A percentile compares a stretch with the other conserved stretches of the same genome.
Conservation (phyloP, 768 basidiomycete genomes). For the Hypholoma fasciculare region DNA sequence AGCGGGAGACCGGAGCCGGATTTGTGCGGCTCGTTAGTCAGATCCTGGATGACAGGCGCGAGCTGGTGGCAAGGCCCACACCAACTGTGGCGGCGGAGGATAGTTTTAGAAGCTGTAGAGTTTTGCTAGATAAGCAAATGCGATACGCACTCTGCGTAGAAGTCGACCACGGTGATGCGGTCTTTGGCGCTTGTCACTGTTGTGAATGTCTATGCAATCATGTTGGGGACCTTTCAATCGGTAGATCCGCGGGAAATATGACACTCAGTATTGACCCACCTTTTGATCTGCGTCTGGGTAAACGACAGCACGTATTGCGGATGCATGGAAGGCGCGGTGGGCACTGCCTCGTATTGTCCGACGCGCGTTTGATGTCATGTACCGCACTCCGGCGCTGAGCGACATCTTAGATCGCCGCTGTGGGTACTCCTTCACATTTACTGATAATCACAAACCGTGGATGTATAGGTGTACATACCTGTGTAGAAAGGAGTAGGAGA, state of each 20-base stretch:
- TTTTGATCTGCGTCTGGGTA: conserved; percentile 45
- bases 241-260: conserved; percentile 7
- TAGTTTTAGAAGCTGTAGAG: not conserved
- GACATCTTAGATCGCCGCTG: conserved; percentile 12
- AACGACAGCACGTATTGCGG: conserved; percentile 29
- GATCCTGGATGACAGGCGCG: conserved; percentile 64
- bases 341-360: not conserved
- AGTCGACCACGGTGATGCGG: conserved; percentile 71
- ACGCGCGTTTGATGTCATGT: conserved; percentile 1
- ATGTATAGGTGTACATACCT: too few species aligned
- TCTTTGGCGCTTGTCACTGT: conserved; percentile 39
- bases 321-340: conserved; percentile 4
- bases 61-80: conserved; percentile 75
- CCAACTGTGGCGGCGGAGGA: conserved; percentile 53
- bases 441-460: not conserved
- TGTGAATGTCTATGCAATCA: conserved; percentile 34
- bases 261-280: conserved; percentile 30
- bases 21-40: conserved; percentile 45
- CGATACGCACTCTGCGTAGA: conserved; percentile 68
- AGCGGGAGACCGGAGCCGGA: conserved; percentile 54
- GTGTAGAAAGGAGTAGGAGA: too few species aligned
- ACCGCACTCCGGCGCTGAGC: conserved; percentile 5
- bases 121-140: not conserved
- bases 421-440: not conserved
- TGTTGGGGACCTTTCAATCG: conserved; percentile 8